Conservation (phyloP, 2,329 filamentous ascomycete species). For the Immersiporthe knoxdaviesiana region DNA sequence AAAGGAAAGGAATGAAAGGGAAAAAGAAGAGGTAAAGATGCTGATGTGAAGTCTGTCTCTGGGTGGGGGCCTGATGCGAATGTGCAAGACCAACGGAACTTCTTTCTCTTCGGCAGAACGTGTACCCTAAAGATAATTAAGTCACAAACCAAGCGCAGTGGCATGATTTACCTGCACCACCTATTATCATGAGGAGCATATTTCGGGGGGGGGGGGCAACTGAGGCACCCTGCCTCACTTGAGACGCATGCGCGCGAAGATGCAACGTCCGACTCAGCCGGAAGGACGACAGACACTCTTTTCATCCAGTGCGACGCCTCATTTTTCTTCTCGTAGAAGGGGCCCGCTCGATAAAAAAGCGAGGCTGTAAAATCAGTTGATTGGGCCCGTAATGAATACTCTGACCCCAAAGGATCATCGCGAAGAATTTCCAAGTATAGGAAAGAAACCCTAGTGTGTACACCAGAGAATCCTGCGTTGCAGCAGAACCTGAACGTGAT, state of each 20-base stretch:
- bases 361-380: background rate
- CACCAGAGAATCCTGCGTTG: background rate
- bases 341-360: background rate
- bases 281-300: background rate
- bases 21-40: too few species aligned
- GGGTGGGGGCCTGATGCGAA: background rate
- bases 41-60: background rate
- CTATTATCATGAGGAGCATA: background rate
- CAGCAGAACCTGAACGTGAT: background rate
- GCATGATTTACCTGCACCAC: background rate
- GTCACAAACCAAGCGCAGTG: background rate
- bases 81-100: background rate
- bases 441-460: background rate
- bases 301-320: background rate
- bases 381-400: background rate
- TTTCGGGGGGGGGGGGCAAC: background rate
- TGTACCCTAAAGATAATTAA: background rate
- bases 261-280: background rate
- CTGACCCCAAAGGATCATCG: background rate
- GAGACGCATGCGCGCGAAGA: slow-evolving; percentile 2
- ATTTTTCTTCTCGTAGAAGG: background rate
- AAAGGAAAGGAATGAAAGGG: too few species aligned
- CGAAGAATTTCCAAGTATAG: background rate
- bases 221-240: background rate
- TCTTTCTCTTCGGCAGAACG: background rate